Percentiles rank a stretch among this genome's conserved stretches.
Conservation (phyloP, 768 basidiomycete species). For the Amanita subjunquillea region DNA sequence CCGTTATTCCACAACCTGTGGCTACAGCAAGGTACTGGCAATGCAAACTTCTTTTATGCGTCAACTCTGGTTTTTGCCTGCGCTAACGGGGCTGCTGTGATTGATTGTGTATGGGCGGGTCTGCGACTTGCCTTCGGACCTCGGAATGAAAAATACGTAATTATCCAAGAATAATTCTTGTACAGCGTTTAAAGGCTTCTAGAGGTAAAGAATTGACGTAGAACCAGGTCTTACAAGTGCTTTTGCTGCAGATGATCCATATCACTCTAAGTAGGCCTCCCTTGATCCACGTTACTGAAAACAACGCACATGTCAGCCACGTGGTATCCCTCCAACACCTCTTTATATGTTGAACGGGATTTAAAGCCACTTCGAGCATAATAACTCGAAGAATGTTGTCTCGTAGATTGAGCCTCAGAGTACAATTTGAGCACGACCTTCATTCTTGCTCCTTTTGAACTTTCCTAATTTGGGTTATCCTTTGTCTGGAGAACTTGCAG, state of each 20-base stretch:
- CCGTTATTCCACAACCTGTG: conserved; percentile 90
- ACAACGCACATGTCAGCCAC: background rate
- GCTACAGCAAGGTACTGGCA: conserved; percentile 86
- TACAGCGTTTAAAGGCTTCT: background rate
- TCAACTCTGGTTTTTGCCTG: conserved; percentile 89
- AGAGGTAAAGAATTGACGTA: background rate
- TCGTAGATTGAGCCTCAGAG: background rate
- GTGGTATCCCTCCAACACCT: background rate
- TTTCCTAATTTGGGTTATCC: conserved; percentile 39
- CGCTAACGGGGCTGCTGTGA: conserved; percentile 71
- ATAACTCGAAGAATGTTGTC: background rate
- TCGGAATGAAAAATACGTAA: conserved; percentile 37
- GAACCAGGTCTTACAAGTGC: background rate
- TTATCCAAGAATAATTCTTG: conserved; percentile 45
- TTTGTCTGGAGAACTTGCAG: conserved; percentile 31
- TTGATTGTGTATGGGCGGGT: conserved; percentile 81
- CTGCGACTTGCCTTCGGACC: conserved; percentile 62
- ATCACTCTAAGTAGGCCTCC: background rate
- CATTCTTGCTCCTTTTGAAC: conserved; percentile 26
- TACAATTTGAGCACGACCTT: background rate
- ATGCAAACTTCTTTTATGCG: conserved; percentile 98
- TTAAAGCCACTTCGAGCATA: background rate
- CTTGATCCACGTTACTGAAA: background rate
- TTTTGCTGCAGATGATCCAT: background rate
- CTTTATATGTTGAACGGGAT: background rate